Percentiles rank a stretch among this genome's conserved stretches.
These are phyloP conservation scores for Metschnikowia aberdeeniae DNA, from an alignment of 805 yeast genomes.

Conservation along the genomic window DNA sequence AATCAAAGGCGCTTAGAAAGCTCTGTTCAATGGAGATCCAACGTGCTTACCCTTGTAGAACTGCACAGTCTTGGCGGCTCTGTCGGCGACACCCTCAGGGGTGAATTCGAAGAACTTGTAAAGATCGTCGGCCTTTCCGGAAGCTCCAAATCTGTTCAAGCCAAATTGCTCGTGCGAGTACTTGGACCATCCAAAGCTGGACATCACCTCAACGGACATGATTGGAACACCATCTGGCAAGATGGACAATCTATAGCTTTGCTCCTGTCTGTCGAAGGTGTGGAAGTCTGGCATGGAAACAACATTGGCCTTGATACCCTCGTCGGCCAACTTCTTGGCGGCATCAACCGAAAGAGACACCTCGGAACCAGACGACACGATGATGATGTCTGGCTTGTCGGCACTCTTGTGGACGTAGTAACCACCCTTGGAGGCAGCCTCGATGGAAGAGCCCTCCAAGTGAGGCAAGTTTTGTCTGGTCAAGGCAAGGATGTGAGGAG, in stretches of 20 bases:
- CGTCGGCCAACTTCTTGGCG: slow-evolving; percentile 61
- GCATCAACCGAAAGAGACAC: slow-evolving; percentile 79
- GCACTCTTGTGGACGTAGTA: slow-evolving; percentile 52
- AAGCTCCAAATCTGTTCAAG: slow-evolving; percentile 92
- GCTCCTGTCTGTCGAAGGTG: slow-evolving; percentile 81
- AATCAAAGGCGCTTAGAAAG: slow-evolving; percentile 46
- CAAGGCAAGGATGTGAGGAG: slow-evolving; percentile 73
- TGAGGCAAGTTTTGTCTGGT: slow-evolving; percentile 91
- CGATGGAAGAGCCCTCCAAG: slow-evolving; percentile 86
- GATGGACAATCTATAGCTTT: slow-evolving; percentile 77
- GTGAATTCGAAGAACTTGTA: slow-evolving; percentile 88
- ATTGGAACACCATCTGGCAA: slow-evolving; percentile 95
- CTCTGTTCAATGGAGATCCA: slow-evolving; percentile 72
- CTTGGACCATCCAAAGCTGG: slow-evolving; percentile 89
- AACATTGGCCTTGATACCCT: slow-evolving; percentile 72
- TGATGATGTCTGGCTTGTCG: slow-evolving; percentile 62
- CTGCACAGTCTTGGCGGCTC: slow-evolving; percentile 73
- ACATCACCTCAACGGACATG: slow-evolving; percentile 88
- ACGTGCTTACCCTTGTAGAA: slow-evolving; percentile 77
- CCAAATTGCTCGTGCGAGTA: slow-evolving; percentile 97
- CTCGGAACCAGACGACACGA: slow-evolving; percentile 94
- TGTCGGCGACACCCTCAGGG: slow-evolving; percentile 85
- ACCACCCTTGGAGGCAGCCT: slow-evolving; percentile 94
- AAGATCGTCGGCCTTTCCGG: slow-evolving; percentile 82
- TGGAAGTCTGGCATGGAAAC: slow-evolving; percentile 92